These are phyloP conservation scores for Phytophthora melonis DNA, from an alignment of 352 stramenopile genomes.

Conservation along the genomic window DNA sequence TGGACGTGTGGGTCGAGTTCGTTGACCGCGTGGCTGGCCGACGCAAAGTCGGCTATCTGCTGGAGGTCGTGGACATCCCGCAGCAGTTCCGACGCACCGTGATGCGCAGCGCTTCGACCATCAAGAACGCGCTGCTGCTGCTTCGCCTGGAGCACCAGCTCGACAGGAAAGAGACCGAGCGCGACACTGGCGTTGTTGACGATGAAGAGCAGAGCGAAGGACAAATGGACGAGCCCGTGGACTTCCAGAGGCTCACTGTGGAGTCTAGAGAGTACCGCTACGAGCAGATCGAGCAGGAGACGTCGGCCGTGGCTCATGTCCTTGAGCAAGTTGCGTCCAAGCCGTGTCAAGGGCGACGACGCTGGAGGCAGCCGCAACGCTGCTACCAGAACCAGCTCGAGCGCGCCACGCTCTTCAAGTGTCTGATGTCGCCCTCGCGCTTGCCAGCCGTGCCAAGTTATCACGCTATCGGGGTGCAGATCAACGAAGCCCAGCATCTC, in stretches of 20 bases:
- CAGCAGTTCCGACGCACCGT: slow-evolving; percentile 42
- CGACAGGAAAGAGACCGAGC: slow-evolving; percentile 32
- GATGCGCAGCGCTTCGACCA: slow-evolving; percentile 63
- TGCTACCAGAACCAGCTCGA: slow-evolving; percentile 49
- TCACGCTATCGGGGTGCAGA: slow-evolving; percentile 70
- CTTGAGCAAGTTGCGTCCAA: slow-evolving; percentile 52
- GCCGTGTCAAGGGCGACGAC: slow-evolving; percentile 11
- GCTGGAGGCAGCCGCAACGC: slow-evolving; percentile 29
- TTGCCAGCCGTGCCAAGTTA: slow-evolving; percentile 52
- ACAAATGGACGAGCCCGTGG: slow-evolving; percentile 14
- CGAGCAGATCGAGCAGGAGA: slow-evolving; percentile 69
- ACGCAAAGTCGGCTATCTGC: slow-evolving; percentile 77
- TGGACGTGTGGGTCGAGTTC: slow-evolving; percentile 78
- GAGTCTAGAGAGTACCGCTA: slow-evolving; percentile 80
- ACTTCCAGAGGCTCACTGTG: slow-evolving; percentile 61
- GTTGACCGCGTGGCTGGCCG: slow-evolving; percentile 64
- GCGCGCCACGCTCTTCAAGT: slow-evolving; percentile 66
- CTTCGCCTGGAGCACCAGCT: slow-evolving; percentile 44
- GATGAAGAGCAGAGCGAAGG: slow-evolving; percentile 27
- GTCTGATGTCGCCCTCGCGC: slow-evolving; percentile 59
- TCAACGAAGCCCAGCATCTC: slow-evolving; percentile 58
- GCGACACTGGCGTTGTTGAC: slow-evolving; percentile 30
- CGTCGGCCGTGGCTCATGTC: slow-evolving; percentile 45
- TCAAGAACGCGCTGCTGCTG: slow-evolving; percentile 70
- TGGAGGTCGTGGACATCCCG: slow-evolving; percentile 53